Percentiles rank a stretch among this genome's conserved stretches.
phyloP scores from a whole-genome alignment of 768 basidiomycete species.

The Coprinopsis marcescibilis region DNA sequence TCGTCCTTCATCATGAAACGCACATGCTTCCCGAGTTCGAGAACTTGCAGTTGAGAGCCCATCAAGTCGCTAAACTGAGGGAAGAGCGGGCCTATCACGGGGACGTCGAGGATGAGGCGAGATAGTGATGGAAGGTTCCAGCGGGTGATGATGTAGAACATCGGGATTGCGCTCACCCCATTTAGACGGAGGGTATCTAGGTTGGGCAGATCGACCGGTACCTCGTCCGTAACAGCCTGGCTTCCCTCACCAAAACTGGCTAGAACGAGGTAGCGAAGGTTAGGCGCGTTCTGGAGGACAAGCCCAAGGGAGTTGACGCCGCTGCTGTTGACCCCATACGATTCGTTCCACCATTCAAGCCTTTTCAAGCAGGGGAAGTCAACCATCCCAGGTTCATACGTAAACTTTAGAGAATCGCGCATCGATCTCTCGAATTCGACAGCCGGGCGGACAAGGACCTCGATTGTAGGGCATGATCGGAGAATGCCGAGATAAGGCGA shows the following conservation, averaged over 20 bases:
- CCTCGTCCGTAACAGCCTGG: conserved; percentile 18
- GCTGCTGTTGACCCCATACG: conserved; percentile 51
- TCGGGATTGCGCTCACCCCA: conserved; percentile 42
- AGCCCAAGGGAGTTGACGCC: conserved; percentile 57
- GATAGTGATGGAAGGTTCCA: conserved; percentile 53
- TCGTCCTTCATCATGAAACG: conserved; percentile 48
- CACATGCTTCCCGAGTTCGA: conserved; percentile 55
- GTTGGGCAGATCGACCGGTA: conserved; percentile 32
- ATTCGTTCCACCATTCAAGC: conserved; percentile 66
- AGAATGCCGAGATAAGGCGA: conserved; percentile 42
- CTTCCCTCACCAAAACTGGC: conserved; percentile 37
- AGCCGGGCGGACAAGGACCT: conserved; percentile 55
- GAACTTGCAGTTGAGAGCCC: conserved; percentile 42
- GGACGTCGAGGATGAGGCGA: conserved; percentile 47
- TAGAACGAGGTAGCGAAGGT: conserved; percentile 52
- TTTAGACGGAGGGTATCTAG: conserved; percentile 51
- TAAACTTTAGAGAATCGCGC: conserved; percentile 29
- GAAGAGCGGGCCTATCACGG: conserved; percentile 31
- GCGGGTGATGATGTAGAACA: conserved; percentile 37
- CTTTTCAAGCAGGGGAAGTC: conserved; percentile 48
- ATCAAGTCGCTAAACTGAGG: conserved; percentile 44
- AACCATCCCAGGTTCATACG: conserved; percentile 44
- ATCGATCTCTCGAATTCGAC: conserved; percentile 19
- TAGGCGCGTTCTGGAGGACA: conserved; percentile 48
- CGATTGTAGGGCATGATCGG: conserved; percentile 40